Conservation (phyloP, 1,284 basidiomycete genomes). For the Cryptococcus jaspeensis region DNA sequence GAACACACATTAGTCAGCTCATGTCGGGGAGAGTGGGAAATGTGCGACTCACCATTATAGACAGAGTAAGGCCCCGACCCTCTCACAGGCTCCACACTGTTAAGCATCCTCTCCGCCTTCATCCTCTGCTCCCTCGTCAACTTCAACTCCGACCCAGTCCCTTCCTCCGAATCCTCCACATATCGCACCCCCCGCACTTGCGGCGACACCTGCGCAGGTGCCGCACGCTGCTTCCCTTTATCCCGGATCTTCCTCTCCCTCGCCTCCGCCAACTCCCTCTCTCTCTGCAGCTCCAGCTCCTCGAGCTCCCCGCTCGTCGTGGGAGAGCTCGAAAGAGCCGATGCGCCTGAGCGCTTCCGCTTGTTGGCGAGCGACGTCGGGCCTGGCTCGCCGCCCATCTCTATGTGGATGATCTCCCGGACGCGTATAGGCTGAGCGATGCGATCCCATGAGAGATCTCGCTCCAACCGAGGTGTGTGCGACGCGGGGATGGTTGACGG, state of each 20-base stretch:
- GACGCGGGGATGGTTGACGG: neutral
- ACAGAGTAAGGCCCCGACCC: slow-evolving; percentile 28
- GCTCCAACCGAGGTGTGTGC: neutral
- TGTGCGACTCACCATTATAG: slow-evolving; percentile 27
- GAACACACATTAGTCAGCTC: neutral
- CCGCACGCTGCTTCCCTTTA: neutral
- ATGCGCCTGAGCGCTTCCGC: neutral
- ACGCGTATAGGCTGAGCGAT: neutral
- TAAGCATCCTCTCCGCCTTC: slow-evolving; percentile 30
- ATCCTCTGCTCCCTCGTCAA: slow-evolving; percentile 22
- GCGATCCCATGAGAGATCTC: neutral
- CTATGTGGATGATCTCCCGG: neutral
- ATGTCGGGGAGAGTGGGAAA: no score
- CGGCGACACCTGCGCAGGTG: neutral
- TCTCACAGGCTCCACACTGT: slow-evolving; percentile 26
- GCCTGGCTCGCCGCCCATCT: neutral
- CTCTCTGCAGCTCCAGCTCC: neutral
- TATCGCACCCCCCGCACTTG: slow-evolving; percentile 14
- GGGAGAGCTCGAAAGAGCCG: neutral
- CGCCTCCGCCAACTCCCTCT: neutral
- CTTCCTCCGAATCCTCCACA: slow-evolving; percentile 17
- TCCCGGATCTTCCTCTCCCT: neutral
- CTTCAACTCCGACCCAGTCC: slow-evolving; percentile 16
- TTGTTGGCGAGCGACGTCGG: neutral
- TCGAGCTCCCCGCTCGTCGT: neutral